A percentile compares a stretch with the other conserved stretches of the same genome.
phyloP scores from a whole-genome alignment of 371 early-diverging fungal genomes.

The Syncephalastrum sp. region DNA sequence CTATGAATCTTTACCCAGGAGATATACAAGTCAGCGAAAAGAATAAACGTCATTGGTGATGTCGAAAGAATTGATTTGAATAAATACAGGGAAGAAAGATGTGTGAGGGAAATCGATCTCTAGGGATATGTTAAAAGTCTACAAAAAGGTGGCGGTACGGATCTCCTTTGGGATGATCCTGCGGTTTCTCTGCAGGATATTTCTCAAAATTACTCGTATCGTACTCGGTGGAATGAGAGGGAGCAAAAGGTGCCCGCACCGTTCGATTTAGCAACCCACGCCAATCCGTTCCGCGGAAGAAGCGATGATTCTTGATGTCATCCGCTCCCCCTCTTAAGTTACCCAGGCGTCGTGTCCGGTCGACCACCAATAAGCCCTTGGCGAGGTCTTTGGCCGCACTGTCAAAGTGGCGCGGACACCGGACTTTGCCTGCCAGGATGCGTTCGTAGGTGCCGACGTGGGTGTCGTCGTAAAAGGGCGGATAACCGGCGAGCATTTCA shows the following conservation, averaged over 20 bases:
- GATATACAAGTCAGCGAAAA: too few species aligned
- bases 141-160: slow-evolving; percentile 45
- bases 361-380: slow-evolving; percentile 73
- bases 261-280: slow-evolving; percentile 67
- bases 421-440: slow-evolving; percentile 73
- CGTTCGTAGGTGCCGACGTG: slow-evolving; percentile 85
- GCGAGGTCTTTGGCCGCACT: slow-evolving; percentile 75
- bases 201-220: slow-evolving; percentile 74
- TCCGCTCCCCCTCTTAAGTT: slow-evolving; percentile 51
- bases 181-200: slow-evolving; percentile 48
- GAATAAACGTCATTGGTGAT: too few species aligned
- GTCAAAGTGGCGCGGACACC: slow-evolving; percentile 79
- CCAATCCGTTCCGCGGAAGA: slow-evolving; percentile 89
- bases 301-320: slow-evolving; percentile 82
- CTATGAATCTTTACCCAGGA: too few species aligned
- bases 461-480: slow-evolving; percentile 97
- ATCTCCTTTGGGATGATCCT: slow-evolving; percentile 37
- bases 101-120: too few species aligned
- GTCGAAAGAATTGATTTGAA: too few species aligned
- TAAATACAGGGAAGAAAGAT: too few species aligned
- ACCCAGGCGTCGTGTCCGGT: slow-evolving; percentile 76
- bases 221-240: slow-evolving; percentile 58
- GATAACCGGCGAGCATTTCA: slow-evolving; percentile 94
- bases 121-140: slow-evolving; percentile 33
- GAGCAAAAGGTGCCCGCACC: slow-evolving; percentile 64